Base-by-base conservation (phyloP, 805 yeast genomes). In the Ogataea minuta region DNA sequence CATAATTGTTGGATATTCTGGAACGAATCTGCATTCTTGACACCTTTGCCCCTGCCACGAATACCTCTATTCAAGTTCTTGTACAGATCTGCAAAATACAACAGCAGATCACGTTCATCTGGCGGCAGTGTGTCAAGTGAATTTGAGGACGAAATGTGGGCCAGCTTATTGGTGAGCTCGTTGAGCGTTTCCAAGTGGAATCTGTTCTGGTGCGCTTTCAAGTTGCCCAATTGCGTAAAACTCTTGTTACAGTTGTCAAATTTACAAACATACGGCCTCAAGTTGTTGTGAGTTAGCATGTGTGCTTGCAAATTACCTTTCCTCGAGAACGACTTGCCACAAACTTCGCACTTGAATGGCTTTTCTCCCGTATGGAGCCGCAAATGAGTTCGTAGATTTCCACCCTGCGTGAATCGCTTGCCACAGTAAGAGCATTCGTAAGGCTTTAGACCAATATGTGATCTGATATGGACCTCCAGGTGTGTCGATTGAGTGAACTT, bases 261-360 rank as follows among this genome's bases (percentile, higher is more conserved):
- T 52, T 76, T 77, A 64, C 97, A 90, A 41, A 76, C 74, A 56
- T 71, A 86, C 6, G 95, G 96, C 54, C 84, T 81, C 41, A 77
- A 67, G 52, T 84, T 79, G 41, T 80, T 81, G 63, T 89, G 97
- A 0, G 95, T 88, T 43, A 86, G 66, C 59, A 72, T 69, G 63
- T 90, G 98, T 3, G 95, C 95, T 17, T 91, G 90, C 50, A 87
- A 71, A 63, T 90, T 90, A 12, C 98, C 98, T 62, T 90, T 86
- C 53, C 96, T 75, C 38, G 95, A 86, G 60, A 90, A 90, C 23
- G 77, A 70, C 44, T 87, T 76, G 15, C 77, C 76, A 62, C 98
- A 90, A 8, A 75, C 63, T 13, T 78, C 80, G 66, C 98, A 90
- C 25, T 73, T 69, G 56, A 82, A 90, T 4, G 97, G 98, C 57